These are phyloP conservation scores for Chaetomium fimeti DNA, from an alignment of 495 filamentous ascomycete genomes.

Conservation along the genomic window DNA sequence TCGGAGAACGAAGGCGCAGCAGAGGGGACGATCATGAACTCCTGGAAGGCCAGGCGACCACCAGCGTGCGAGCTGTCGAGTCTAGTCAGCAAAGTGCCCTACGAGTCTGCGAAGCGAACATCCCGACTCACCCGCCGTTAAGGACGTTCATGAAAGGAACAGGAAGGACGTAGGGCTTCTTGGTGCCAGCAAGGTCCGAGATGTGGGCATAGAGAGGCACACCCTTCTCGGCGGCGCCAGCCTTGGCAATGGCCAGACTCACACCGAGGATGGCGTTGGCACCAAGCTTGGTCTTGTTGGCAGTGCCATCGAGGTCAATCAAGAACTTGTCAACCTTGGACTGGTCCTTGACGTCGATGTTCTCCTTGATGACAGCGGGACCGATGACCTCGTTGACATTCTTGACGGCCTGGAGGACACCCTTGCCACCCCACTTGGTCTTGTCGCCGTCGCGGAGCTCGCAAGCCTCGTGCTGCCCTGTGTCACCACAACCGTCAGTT, in stretches of 20 bases:
- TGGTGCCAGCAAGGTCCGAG: conserved; percentile 96
- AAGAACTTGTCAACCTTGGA: conserved; percentile 88
- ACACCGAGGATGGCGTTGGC: conserved; percentile 99
- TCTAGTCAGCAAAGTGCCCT: conserved; percentile 30
- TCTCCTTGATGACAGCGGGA: conserved; percentile 87
- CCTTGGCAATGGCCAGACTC: conserved; percentile 93
- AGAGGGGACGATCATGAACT: conserved; percentile 99
- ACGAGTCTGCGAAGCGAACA: not conserved
- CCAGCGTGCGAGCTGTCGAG: conserved; percentile 79
- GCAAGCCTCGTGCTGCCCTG: conserved; percentile 95
- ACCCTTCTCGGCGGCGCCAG: conserved; percentile 95
- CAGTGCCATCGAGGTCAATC: conserved; percentile 90
- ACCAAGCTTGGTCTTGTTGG: conserved; percentile 97
- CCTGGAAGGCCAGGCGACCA: conserved; percentile 98
- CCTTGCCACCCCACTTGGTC: conserved; percentile 93
- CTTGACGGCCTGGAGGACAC: conserved; percentile 90
- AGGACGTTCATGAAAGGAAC: conserved; percentile 99
- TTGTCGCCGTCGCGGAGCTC: conserved; percentile 99
- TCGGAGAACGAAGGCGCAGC: conserved; percentile 84
- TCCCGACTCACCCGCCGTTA: conserved; percentile 73
- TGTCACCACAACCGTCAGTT: conserved; percentile 24
- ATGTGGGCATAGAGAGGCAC: conserved; percentile 97
- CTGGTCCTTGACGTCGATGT: conserved; percentile 97
- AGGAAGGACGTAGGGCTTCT: conserved; percentile 99
- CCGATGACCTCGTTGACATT: conserved; percentile 95